Evolutionary conservation across 2,329 filamentous ascomycete species (phyloP).

Genomic region (Colletotrichum graminicola): DNA sequence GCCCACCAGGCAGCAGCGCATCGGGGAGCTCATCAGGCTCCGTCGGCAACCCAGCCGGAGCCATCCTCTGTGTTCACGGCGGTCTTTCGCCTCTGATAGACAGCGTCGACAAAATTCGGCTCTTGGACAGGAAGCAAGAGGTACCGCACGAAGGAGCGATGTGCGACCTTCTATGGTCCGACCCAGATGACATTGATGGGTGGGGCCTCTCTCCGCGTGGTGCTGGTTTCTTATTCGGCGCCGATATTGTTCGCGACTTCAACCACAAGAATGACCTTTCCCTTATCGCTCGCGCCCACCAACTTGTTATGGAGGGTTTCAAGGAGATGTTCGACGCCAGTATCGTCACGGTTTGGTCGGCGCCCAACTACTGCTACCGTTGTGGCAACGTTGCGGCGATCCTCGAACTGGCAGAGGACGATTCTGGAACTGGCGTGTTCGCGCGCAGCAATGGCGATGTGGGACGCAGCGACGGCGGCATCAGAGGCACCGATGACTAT

Average conservation of each 20-base stretch:
- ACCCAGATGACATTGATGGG: constrained; percentile 97
- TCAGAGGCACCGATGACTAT: constrained; percentile 44
- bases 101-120: constrained; percentile 92
- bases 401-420: constrained; percentile 90
- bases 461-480: constrained; percentile 65
- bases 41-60: constrained; percentile 78
- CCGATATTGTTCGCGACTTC: constrained; percentile 95
- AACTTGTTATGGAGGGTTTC: constrained; percentile 99
- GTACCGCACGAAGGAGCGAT: constrained; percentile 98
- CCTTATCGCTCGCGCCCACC: constrained; percentile 92
- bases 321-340: constrained; percentile 98
- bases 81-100: constrained; percentile 93
- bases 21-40: constrained; percentile 75
- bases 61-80: constrained; percentile 95
- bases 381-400: constrained; percentile 97
- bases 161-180: constrained; percentile 98
- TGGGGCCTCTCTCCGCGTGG: constrained; percentile 96
- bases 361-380: constrained; percentile 96
- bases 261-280: constrained; percentile 94
- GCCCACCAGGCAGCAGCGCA: constrained; percentile 84
- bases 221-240: constrained; percentile 94
- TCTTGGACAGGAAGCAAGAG: constrained; percentile 97
- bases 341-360: constrained; percentile 99
- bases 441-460: constrained; percentile 79
- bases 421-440: constrained; percentile 78